Evolutionary conservation across 2,329 filamentous ascomycete species (phyloP).

Genomic region (Alternaria gansuensis): DNA sequence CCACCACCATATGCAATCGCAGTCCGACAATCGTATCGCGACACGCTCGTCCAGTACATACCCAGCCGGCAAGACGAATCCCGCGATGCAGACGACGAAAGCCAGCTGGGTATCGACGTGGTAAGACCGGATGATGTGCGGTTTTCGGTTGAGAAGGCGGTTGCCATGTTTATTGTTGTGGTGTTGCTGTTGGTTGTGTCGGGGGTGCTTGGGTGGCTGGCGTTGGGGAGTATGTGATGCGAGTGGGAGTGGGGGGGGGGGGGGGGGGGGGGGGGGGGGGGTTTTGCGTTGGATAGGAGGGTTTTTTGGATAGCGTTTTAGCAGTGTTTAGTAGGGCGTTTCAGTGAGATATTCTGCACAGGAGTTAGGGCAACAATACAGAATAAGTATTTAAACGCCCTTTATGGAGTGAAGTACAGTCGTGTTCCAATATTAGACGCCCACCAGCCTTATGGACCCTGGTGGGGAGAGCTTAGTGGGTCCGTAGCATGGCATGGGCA

Average conservation of each 20-base stretch:
- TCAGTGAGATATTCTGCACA: neutral
- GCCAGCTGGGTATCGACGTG: slow-evolving; percentile 21
- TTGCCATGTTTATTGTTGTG: slow-evolving; percentile 38
- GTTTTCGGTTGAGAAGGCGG: slow-evolving; percentile 36
- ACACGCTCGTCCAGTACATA: slow-evolving; percentile 40
- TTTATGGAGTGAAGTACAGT: no score
- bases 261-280: slow-evolving; percentile 12
- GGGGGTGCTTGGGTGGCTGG: slow-evolving; percentile 31
- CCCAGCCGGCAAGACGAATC: neutral
- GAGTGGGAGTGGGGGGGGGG: slow-evolving; percentile 11
- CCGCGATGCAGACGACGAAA: slow-evolving; percentile 22
- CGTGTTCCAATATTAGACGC: slow-evolving; percentile 12
- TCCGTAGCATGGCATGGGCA: neutral
- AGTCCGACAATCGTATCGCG: slow-evolving; percentile 38
- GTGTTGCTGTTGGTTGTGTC: slow-evolving; percentile 34
- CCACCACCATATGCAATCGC: slow-evolving; percentile 41
- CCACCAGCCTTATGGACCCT: slow-evolving; percentile 20
- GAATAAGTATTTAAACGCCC: neutral
- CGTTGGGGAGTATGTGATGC: slow-evolving; percentile 7
- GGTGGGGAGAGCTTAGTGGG: slow-evolving; percentile 15
- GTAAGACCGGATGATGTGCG: slow-evolving; percentile 34
- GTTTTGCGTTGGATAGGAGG: neutral
- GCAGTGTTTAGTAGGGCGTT: neutral
- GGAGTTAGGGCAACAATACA: neutral
- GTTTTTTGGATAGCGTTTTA: neutral